Base-by-base conservation (phyloP, 306 rosid species). In the Vachellia collinsii region DNA sequence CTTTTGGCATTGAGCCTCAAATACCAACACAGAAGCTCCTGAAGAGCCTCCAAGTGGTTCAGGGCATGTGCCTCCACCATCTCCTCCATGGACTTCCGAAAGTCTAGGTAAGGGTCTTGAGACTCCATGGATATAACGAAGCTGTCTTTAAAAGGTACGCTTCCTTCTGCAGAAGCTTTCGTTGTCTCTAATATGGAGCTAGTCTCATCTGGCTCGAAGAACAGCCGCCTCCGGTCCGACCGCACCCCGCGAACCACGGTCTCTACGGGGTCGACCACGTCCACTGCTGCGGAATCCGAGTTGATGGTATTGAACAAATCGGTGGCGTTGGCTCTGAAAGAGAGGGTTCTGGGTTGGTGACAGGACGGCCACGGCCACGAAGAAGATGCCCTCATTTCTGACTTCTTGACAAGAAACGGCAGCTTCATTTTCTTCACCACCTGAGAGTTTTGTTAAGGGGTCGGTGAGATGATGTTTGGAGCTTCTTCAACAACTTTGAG, bases 11-110 rank as follows among this genome's bases (percentile, higher is more conserved):
- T 93, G 5, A 85, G 88, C 77, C 56, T 89, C 92, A 94, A 83
- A 75, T 92, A 94, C 86, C 99, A 94, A 74, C 88, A 72, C 46
- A 94, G 56, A 63, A 94, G 97, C 81, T 87, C 86, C 48, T 94
- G 95, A 9, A 94, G 91, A 41, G 86, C 76, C 36, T 93, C 94
- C 92, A 91, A 90, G 11, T 90, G 91, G 41, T 88, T 88, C 51
- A 94, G 86, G 0, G 83, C 92, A 36, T 83, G 91, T 54, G 99
- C 94, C 64, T 89, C 94, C 6, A 94, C 94, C 92, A 94, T 94
- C 74, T 93, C 99, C 79, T 93, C 92, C 99, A 94, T 94, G 17
- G 99, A 94, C 64, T 80, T 86, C 56, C 90, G 86, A 50, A 94
- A 94, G 62, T 94, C 99, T 4, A 82, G 81, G 73, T 75, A 86